Conservation (phyloP, 192 early-diverging fungal species). For the Spinellus fusiger region DNA sequence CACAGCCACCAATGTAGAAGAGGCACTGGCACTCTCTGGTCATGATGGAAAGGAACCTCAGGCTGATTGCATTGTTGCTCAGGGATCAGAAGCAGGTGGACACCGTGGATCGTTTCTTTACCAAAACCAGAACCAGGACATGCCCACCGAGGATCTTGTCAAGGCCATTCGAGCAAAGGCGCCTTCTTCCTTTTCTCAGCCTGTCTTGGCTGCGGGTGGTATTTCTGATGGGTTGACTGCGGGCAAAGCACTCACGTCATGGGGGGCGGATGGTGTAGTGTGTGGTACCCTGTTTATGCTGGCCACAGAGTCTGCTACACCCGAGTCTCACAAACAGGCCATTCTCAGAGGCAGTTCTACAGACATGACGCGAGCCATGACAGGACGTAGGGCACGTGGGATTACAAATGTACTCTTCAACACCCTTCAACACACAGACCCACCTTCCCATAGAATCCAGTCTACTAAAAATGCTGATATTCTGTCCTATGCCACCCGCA, state of each 20-base stretch:
- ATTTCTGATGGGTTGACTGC: constrained; percentile 4
- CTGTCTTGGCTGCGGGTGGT: constrained; percentile 27
- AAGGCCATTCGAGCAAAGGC: neutral
- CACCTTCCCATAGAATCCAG: constrained; percentile 22
- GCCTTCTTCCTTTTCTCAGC: neutral
- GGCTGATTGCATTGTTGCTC: constrained; percentile 24
- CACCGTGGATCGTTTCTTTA: constrained; percentile 19
- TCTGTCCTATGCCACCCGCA: constrained; percentile 8
- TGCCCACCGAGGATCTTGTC: neutral
- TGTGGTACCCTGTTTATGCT: constrained; percentile 28
- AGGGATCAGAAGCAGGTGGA: constrained; percentile 26
- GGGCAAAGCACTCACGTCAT: neutral
- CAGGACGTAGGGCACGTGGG: constrained; percentile 21
- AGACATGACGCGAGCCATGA: constrained; percentile 12
- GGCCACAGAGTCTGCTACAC: constrained; percentile 7
- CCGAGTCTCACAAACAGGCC: constrained; percentile 1
- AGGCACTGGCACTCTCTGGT: constrained; percentile 16
- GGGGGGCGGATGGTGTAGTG: constrained; percentile 16
- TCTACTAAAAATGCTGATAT: constrained; percentile 23
- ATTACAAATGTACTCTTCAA: constrained; percentile 16
- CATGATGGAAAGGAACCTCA: neutral
- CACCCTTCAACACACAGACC: neutral
- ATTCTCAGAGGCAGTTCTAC: constrained; percentile 2
- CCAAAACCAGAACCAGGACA: neutral
- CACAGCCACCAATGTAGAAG: constrained; percentile 25